Evolutionary conservation across 192 early-diverging fungal species (phyloP).

Genomic region (Coemansia erecta): DNA sequence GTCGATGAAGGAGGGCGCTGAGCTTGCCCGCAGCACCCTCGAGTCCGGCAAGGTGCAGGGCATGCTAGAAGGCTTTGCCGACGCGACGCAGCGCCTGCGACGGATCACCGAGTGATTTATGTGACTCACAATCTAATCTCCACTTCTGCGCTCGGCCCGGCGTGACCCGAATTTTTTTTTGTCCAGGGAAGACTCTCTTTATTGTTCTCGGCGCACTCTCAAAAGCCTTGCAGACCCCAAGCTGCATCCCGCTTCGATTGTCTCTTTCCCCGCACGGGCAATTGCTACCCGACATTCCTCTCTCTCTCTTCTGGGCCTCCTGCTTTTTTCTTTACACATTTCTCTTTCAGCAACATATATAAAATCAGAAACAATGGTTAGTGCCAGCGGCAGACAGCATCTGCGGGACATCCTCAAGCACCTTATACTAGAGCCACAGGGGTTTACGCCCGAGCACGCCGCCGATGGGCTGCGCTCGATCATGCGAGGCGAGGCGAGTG

Average conservation of each 20-base stretch:
- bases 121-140: too few species aligned
- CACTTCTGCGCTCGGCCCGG: too few species aligned
- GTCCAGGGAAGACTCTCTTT: too few species aligned
- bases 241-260: too few species aligned
- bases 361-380: slow-evolving; percentile 1
- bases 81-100: slow-evolving; percentile 21
- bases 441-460: slow-evolving; percentile 61
- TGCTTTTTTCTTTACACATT: slow-evolving; percentile 6
- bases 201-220: too few species aligned
- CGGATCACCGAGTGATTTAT: too few species aligned
- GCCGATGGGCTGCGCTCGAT: slow-evolving; percentile 60
- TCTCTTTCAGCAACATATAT: background rate
- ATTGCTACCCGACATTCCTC: background rate
- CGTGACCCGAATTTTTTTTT: too few species aligned
- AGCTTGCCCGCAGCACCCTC: slow-evolving; percentile 72
- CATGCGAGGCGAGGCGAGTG: slow-evolving; percentile 71
- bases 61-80: slow-evolving; percentile 64
- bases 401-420: slow-evolving; percentile 62
- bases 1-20: slow-evolving; percentile 73
- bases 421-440: slow-evolving; percentile 58
- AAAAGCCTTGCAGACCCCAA: too few species aligned
- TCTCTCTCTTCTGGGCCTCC: background rate
- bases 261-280: too few species aligned
- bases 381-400: slow-evolving; percentile 6
- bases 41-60: slow-evolving; percentile 63